Base-by-base conservation (phyloP, 108 stramenopile species). In the Schizochytrium sp. region DNA sequence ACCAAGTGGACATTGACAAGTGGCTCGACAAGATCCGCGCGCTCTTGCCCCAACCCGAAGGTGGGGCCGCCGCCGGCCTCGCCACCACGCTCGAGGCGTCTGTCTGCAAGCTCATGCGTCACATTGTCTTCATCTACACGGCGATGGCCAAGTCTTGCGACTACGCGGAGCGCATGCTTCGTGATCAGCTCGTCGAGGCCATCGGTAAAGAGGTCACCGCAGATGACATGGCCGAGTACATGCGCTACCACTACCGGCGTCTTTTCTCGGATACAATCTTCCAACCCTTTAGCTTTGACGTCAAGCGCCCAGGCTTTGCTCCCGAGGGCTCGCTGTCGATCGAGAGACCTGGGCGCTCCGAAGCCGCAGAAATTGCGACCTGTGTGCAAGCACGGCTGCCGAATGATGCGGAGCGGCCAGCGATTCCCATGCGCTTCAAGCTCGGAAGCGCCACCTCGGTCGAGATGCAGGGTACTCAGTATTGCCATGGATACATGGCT, bases 401-500 rank as follows among this genome's bases (percentile, higher is more conserved):
- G 8, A 69, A 69, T 23, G 63, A 69, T 4, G 57, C 44, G 19
- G 88, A 88, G 18, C 87, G 60, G n/a, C 47, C 60, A 5, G 21
- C 29, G 34, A 23, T 53, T 5, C 92, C 94, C 55, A 76, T 76
- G 55, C 58, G 87, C 45, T 91, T 94, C 58, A 92, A 91, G 59
- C 51, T 94, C 44, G 90, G 72, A 89, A 92, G 93, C 18, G 90
- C 94, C 29, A 93, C 94, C 19, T 14, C 44, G 21, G 60, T 94
- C 10, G 92, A 95, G 58, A 45, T 95, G 23, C 87, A 87, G 4
- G 96, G 95, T 18, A 71, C 94, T 43, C 91, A 91, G 34, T 93
- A 91, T 72, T 83, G 95, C 16, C 96, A 97, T 91, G 96, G 93
- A 2, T 96, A 94, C 93, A 60, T 95, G 90, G 58, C 91, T 19